Base-by-base conservation (phyloP, 441 rosid species). In the Adansonia madagascariensis region DNA sequence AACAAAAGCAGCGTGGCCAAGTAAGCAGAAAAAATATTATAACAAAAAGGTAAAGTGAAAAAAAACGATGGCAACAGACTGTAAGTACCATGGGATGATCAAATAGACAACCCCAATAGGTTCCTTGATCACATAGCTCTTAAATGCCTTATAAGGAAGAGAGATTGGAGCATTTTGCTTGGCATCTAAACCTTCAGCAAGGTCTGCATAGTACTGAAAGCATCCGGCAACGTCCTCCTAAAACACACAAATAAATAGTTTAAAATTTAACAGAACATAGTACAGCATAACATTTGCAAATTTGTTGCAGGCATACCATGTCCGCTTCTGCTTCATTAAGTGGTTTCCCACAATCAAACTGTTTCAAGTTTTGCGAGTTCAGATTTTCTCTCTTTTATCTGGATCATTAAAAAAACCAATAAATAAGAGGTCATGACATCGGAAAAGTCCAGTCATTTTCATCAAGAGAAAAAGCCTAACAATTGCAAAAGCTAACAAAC, bases 191-290 rank as follows among this genome's bases (percentile, higher is more conserved):
- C 91, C 94, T 87, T 92, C 97, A 72, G 99, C 99, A 64, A 96
- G 91, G 78, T 90, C 97, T 41, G 98, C 99, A 68, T 90, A 92
- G 78, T 90, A 95, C 82, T 95, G 97, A 49, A 95, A 95, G 83
- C 99, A 96, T 20, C 87, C 94, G 47, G 94, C 92, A 60, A 92
- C 98, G 86, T 96, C 98, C 76, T 96, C 99, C 98, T 96, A 86
- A 18, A 80, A 57, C 20, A 57, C 66, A 41, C 9, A 20, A 56
- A 73, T 41, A 73, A 20, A 57, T 6, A 18, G 41, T 41, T 73
- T 50, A 50, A 70, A 70, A 49, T n/a, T 14, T 60, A 8, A 70
- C 74, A 27, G 4, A 24, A 50, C 2, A 14, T 50, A 27, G 43
- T 7, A 70, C 0, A 31, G 27, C 24, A 70, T 27, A 27, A 50